Evolutionary conservation across 108 stramenopile species (phyloP), one percentile per base, ranked within the genome.

Genomic region (Cafeteria roenbergensis): DNA sequence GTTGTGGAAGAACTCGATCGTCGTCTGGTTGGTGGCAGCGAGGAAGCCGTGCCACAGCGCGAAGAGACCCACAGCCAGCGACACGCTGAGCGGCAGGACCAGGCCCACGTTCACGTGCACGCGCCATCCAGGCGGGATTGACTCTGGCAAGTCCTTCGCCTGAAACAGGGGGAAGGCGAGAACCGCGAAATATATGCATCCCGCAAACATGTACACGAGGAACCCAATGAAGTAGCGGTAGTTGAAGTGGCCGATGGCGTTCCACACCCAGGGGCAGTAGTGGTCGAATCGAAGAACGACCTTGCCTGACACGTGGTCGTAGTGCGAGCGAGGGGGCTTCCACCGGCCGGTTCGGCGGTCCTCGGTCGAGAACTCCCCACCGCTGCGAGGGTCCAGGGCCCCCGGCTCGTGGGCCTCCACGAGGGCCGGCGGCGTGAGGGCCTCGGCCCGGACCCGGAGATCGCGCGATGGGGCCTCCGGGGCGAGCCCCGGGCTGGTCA

Each of bases 201-300:
- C 80, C 25, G 87, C 31, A 56, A 79, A 92, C 21, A 94, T 91
- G 80, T 95, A 99, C 58, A 90, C 85, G 55, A 94, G 78, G 79
- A 99, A 99, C 22, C 95, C 79, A 52, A 99, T 62, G 80, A 99
- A 99, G 72, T 90, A 92, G 81, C 97, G 97, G 87, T 99, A 94
- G 75, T 99, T 99, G 48, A 89, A 87, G 62, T 93, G 86, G 52
- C 93, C 98, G 25, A 99, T 90, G 79, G 94, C 94, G 78, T 99
- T 97, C 82, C 96, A 97, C 42, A 95, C 90, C 95, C 94, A 93
- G 27, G 93, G 90, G 77, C 93, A 95, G 71, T 82, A 79, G 62
- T 83, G 82, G 71, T 94, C 95, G 88, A 97, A 86, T 78, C 88
- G 87, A 37, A 91, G 76, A 3, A 95, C 89, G 30, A 90, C 76